phyloP scores from a whole-genome alignment of 345 rosid genomes.

The Excoecaria cochinchinensis region DNA sequence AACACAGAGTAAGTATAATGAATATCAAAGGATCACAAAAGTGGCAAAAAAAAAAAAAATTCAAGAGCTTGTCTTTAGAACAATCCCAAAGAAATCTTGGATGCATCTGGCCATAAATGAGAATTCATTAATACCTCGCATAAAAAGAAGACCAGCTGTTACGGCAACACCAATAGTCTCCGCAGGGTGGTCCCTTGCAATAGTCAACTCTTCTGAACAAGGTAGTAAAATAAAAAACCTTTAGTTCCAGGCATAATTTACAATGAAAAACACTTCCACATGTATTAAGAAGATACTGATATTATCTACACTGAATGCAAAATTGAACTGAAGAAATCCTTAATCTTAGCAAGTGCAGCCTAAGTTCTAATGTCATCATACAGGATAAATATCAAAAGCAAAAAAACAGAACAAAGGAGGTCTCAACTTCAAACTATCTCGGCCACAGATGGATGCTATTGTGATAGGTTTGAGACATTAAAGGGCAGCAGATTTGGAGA shows the following conservation, averaged over 20 bases:
- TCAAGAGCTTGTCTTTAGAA: background rate
- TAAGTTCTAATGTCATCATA: background rate
- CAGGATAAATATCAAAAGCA: background rate
- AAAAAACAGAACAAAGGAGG: background rate
- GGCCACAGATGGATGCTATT: background rate
- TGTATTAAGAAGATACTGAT: background rate
- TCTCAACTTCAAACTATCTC: background rate
- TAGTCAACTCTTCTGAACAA: slow-evolving; percentile 54
- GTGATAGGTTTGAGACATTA: background rate
- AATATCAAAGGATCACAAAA: too few species aligned
- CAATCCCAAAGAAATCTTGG: background rate
- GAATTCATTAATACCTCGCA: slow-evolving; percentile 53
- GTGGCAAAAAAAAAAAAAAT: background rate
- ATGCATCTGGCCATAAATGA: background rate
- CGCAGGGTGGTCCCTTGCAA: slow-evolving; percentile 68
- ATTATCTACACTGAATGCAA: background rate
- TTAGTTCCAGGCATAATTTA: background rate
- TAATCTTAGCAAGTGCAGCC: background rate
- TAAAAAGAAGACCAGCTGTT: slow-evolving; percentile 60
- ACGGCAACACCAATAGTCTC: slow-evolving; percentile 60
- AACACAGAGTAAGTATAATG: too few species aligned
- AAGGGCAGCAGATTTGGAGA: background rate
- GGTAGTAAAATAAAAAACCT: background rate
- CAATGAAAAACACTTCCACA: background rate
- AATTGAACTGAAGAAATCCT: background rate